Percentiles rank a stretch among this genome's conserved stretches.
Evolutionary conservation across 306 rosid species (phyloP).

Genomic region (Cicer cuneatum): DNA sequence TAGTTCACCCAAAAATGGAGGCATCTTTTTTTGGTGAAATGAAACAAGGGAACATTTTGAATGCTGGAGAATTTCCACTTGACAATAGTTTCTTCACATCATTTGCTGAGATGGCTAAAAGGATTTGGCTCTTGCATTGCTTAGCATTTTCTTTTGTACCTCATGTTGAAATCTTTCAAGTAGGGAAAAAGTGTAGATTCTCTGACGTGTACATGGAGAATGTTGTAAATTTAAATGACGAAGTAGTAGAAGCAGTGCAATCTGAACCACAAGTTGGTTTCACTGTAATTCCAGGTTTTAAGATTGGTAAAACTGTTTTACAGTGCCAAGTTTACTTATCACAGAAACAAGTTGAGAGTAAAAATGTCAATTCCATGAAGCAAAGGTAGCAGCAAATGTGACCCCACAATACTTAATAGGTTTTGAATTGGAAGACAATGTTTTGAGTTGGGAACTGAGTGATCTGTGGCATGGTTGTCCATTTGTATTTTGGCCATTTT

Average conservation of each 20-base stretch:
- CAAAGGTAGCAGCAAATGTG: conserved; percentile 47
- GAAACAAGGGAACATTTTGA: conserved; percentile 62
- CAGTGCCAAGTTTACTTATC: conserved; percentile 89
- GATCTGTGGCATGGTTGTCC: conserved; percentile 40
- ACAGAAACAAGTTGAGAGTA: background rate
- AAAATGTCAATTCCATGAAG: conserved; percentile 34
- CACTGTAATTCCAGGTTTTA: conserved; percentile 88
- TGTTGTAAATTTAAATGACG: conserved; percentile 61
- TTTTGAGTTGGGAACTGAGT: conserved; percentile 14
- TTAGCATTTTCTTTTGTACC: conserved; percentile 79
- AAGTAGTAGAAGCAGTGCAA: conserved; percentile 51
- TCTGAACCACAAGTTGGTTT: conserved; percentile 72
- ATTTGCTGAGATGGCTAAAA: conserved; percentile 84
- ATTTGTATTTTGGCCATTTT: conserved; percentile 47
- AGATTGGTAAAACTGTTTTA: conserved; percentile 70
- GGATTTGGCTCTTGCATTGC: conserved; percentile 89
- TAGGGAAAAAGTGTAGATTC: conserved; percentile 69
- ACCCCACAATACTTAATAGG: conserved; percentile 41
- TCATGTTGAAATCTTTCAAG: conserved; percentile 73
- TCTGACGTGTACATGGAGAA: conserved; percentile 92
- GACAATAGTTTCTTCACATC: conserved; percentile 56
- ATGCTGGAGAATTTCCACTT: conserved; percentile 64
- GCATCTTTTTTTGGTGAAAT: conserved; percentile 65
- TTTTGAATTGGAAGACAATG: conserved; percentile 7
- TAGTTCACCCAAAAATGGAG: conserved; percentile 86